Conservation (phyloP, 2,329 filamentous ascomycete genomes). For the Aspergillus texensis region DNA sequence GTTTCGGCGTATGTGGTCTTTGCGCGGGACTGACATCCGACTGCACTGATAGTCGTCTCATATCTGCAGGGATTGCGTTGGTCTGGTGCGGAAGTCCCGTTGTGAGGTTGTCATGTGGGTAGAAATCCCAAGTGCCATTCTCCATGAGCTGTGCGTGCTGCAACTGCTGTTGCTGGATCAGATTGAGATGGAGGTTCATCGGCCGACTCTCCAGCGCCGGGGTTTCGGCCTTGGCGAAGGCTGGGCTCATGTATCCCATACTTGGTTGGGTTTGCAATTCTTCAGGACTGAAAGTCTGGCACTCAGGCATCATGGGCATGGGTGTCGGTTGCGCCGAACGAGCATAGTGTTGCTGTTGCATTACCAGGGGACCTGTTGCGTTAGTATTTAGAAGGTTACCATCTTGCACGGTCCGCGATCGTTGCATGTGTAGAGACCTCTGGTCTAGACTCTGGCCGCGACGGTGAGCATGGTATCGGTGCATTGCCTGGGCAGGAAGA, state of each 20-base stretch:
- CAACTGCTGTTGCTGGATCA: slow-evolving; percentile 35
- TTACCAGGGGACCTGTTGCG: slow-evolving; percentile 66
- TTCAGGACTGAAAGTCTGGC: slow-evolving; percentile 33
- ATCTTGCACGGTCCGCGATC: slow-evolving; percentile 51
- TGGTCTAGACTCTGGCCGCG: slow-evolving; percentile 84
- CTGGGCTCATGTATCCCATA: slow-evolving; percentile 26
- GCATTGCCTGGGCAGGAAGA: slow-evolving; percentile 60
- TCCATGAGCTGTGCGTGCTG: slow-evolving; percentile 26
- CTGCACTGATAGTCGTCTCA: slow-evolving; percentile 43
- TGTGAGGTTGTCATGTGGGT: slow-evolving; percentile 24
- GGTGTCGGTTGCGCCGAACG: slow-evolving; percentile 32
- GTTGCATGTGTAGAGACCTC: slow-evolving; percentile 59
- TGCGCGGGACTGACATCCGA: slow-evolving; percentile 41
- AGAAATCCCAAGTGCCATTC: slow-evolving; percentile 31
- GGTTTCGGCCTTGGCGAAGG: slow-evolving; percentile 21
- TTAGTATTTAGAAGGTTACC: slow-evolving; percentile 58
- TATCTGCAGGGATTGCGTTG: slow-evolving; percentile 26
- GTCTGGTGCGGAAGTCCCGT: slow-evolving; percentile 27
- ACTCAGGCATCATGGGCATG: slow-evolving; percentile 29
- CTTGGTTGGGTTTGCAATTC: slow-evolving; percentile 32
- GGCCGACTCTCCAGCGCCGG: slow-evolving; percentile 20
- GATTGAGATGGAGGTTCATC: slow-evolving; percentile 29
- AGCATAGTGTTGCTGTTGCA: slow-evolving; percentile 75
- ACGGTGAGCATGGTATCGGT: slow-evolving; percentile 65
- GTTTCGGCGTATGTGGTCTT: slow-evolving; percentile 65